Evolutionary conservation across 2,329 filamentous ascomycete species (phyloP), one percentile per base, ranked within the genome.

Genomic region (Byssochlamys sp.): DNA sequence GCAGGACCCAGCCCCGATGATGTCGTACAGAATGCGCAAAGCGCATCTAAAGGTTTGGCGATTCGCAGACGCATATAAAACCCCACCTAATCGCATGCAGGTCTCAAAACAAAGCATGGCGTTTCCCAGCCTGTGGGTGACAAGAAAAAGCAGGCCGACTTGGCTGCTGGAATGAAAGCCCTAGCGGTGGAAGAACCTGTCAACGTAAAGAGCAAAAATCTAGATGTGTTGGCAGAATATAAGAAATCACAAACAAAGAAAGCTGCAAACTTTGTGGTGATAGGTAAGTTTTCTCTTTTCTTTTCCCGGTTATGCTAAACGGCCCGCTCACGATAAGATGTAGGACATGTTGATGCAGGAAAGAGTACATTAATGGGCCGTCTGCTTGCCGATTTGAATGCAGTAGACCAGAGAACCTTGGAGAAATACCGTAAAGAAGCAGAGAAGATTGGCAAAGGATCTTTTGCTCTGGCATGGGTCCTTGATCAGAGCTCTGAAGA

Each of bases 321-420:
- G 12, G 28, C 57, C 39, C 50, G n/a, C 54, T 54, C 53, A 58
- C 62, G 60, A 2, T 57, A 69, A 33, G 2, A 11, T 51, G 27
- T 28, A 90, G 91, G 94, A 12, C 94, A 99, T 71, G 94, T 99
- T 57, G 94, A 99, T 72, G 92, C 95, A 55, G 94, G 94, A 55
- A 99, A 99, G 74, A 96, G 91, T 71, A 99, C 94, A 4, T 81
- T 99, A 39, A 97, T 99, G 92, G 94, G 92, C 0, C 85, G 94
- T n/a, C 74, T 99, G 28, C 78, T 99, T 4, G 85, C 92, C 49
- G 94, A 99, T 65, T 81, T 96, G 48, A 88, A 91, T 59, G 88
- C 91, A 27, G 85, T 99, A 5, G 89, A 96, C 63, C 85, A 95
- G 69, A 81, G 91, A 59, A 92, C 91, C 0, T 81, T 99, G 59